phyloP scores from a whole-genome alignment of 441 rosid species.

The Rhodomyrtus psidioides region DNA sequence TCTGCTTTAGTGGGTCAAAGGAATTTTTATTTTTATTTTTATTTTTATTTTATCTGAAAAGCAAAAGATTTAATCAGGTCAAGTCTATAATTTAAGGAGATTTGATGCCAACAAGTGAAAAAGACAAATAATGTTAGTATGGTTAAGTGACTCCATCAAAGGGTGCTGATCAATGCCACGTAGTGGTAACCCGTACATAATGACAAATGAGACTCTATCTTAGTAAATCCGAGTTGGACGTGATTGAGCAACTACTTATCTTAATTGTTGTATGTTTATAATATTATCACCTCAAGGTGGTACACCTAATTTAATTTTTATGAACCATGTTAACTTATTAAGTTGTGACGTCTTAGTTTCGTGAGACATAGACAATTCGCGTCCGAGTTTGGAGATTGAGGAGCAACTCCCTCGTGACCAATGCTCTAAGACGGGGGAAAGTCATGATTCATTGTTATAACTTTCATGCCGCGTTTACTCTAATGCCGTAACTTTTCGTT shows the following conservation, averaged over 20 bases:
- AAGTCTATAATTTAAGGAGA: no score
- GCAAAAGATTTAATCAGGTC: no score
- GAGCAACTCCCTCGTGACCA: no score
- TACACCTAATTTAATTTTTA: background rate
- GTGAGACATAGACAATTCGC: no score
- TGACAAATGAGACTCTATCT: background rate
- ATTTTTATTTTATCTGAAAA: background rate
- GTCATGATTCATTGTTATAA: rapidly evolving
- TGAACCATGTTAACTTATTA: background rate
- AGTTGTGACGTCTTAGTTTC: no score
- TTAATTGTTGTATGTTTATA: background rate
- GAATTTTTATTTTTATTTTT: background rate
- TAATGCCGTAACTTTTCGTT: background rate
- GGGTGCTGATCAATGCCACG: no score
- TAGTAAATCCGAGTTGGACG: background rate
- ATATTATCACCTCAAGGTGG: background rate
- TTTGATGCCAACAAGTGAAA: no score
- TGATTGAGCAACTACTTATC: background rate
- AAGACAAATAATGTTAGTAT: no score
- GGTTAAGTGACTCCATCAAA: no score
- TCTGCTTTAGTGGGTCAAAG: background rate
- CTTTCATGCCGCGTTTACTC: background rate
- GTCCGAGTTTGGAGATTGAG: no score
- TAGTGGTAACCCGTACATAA: background rate
- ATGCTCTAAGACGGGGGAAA: no score